phyloP scores from a whole-genome alignment of 163 green algal species.

The Scenedesmus sp. region DNA sequence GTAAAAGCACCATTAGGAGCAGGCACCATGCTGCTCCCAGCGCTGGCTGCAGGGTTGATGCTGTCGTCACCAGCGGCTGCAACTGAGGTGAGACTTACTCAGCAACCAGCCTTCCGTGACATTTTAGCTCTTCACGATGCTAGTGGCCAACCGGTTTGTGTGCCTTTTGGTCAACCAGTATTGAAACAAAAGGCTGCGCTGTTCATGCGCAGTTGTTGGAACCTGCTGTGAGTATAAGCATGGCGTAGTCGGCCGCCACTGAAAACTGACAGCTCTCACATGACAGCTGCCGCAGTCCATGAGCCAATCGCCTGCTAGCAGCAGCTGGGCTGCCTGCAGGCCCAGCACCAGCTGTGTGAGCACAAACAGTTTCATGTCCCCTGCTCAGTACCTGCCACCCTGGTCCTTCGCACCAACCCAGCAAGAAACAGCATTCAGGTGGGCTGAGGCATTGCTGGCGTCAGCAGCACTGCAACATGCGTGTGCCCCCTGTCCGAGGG shows the following conservation, averaged over 20 bases:
- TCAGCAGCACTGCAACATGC: background rate
- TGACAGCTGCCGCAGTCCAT: background rate
- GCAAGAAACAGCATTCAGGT: constrained; percentile 31
- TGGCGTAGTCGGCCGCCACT: too few species aligned
- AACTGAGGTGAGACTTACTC: background rate
- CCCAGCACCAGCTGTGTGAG: constrained; percentile 31
- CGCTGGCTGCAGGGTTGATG: background rate
- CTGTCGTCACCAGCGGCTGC: background rate
- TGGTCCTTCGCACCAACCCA: constrained; percentile 33
- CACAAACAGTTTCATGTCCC: constrained; percentile 41
- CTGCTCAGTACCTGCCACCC: constrained; percentile 43
- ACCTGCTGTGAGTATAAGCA: background rate
- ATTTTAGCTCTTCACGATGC: too few species aligned
- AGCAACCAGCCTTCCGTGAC: background rate
- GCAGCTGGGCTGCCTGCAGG: constrained; percentile 20
- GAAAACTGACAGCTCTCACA: too few species aligned
- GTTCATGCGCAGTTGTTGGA: background rate
- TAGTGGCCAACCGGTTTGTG: too few species aligned
- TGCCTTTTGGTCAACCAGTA: too few species aligned
- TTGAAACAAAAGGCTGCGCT: too few species aligned
- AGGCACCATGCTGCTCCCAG: background rate
- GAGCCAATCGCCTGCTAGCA: background rate
- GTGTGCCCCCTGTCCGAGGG: background rate
- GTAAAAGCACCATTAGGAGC: background rate
- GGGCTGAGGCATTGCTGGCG: background rate